These are phyloP conservation scores for Lantana camara DNA, from an alignment of 257 asterid species.

Conservation along the genomic window DNA sequence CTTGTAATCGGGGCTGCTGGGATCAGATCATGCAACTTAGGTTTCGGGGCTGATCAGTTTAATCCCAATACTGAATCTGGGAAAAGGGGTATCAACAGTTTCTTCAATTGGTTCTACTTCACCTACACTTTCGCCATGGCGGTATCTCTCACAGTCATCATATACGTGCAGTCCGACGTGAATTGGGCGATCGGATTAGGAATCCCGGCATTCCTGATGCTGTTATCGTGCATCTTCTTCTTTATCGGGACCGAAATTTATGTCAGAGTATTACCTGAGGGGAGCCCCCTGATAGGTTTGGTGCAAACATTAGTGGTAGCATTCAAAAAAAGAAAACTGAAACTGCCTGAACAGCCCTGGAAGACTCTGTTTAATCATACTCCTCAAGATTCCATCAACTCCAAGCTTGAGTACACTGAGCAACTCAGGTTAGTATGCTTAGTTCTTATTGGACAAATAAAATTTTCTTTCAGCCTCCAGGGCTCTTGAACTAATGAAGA, in stretches of 20 bases:
- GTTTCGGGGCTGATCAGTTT: constrained; percentile 46
- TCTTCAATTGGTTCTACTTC: constrained; percentile 48
- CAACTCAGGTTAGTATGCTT: constrained; percentile 27
- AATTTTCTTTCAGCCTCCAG: neutral
- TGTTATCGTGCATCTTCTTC: constrained; percentile 34
- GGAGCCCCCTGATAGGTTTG: constrained; percentile 38
- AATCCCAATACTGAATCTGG: constrained; percentile 45
- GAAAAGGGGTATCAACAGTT: constrained; percentile 31
- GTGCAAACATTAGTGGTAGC: constrained; percentile 34
- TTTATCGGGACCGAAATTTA: constrained; percentile 36
- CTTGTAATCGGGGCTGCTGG: constrained; percentile 39
- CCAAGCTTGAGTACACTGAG: constrained; percentile 34
- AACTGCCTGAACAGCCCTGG: constrained; percentile 36
- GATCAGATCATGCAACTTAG: constrained; percentile 45
- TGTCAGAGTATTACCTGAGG: constrained; percentile 36
- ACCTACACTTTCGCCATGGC: constrained; percentile 43
- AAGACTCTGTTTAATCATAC: constrained; percentile 30
- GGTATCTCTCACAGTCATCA: constrained; percentile 32
- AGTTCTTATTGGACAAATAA: too few species aligned
- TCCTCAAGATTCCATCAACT: constrained; percentile 25
- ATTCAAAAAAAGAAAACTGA: constrained; percentile 31
- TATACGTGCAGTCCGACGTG: constrained; percentile 38
- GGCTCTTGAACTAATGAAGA: neutral
- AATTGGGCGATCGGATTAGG: constrained; percentile 42
- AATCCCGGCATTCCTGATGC: constrained; percentile 40